Evolutionary conservation across 2,329 filamentous ascomycete genomes (phyloP), one percentile per base, ranked within the genome.

Genomic region (Sporothrix luriei): DNA sequence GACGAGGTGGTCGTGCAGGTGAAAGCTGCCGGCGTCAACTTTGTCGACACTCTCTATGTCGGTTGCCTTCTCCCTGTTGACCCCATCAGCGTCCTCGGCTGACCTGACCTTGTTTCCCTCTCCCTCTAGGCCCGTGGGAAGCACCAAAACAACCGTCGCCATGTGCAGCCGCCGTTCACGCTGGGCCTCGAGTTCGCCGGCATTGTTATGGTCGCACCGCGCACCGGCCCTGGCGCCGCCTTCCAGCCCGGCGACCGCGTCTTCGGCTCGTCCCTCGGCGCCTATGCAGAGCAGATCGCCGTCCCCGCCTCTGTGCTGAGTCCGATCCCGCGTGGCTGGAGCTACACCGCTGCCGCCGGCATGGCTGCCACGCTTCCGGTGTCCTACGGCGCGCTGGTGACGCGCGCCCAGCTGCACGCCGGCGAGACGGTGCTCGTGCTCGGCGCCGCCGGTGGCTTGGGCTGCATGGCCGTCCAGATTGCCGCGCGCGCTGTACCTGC

Each of bases 111-210:
- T 10, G 68, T 16, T 66, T 49, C 14, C 14, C 24, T 40, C 68
- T 49, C 14, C 14, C 24, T 40, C 6, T 29, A 81, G 79, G 84
- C 84, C 2, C 81, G 81, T 74, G 87, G 86, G 9, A 82, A 83
- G 72, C 87, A 89, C 74, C 86, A 89, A 74, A 89, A 88, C 75
- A 88, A 88, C 75, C 80, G 78, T 40, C 81, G 80, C n/a, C 82
- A 86, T 68, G 81, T 86, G 49, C 79, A 79, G 43, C 87, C 86
- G 1, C 86, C 86, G 0, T 89, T 89, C 77, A 82, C 81, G 1
- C 80, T 88, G 0, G 87, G 87, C 14, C 84, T 84, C n/a, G 86
- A 89, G 75, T 89, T 88, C 74, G 80, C 85, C 0, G 87, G 86
- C n/a, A 78, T 82, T 2, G 79, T 89, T 0, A 71, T 82, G 46